Evolutionary conservation across 2,329 filamentous ascomycete genomes (phyloP), one percentile per base, ranked within the genome.

Genomic region (Stromatinia cepivora): DNA sequence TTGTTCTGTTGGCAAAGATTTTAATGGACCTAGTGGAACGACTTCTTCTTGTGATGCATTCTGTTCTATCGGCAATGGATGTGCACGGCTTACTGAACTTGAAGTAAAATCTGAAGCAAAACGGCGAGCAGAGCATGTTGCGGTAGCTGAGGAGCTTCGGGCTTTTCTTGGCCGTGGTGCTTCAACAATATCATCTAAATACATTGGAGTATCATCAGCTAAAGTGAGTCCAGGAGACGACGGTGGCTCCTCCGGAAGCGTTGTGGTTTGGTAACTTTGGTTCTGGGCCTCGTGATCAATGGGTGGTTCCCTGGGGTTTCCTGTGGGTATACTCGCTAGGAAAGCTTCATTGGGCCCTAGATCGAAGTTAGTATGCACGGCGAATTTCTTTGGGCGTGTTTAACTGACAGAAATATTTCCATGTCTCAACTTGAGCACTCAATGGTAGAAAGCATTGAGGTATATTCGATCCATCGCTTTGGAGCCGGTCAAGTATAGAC

Each of bases 301-400:
- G 9, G n/a, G 34, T 31, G 3, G 34, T 22, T 5, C 17, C 3
- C 13, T 8, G 15, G 6, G n/a, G 1, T 10, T 15, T 13, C 28
- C 15, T 22, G 8, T 7, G 4, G 13, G 20, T 52, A 28, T 6
- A 22, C n/a, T 48, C 1, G 31, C 4, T 36, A 64, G 5, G 3
- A 52, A 52, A 15, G 9, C 22, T 52, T 64, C n/a, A 22, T 64
- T 11, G 17, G 61, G 61, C 61, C 61, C 61, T 64, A 17, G 1
- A 53, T 20, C 15, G 39, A 10, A 20, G 52, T 64, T 25, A 64
- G 34, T 28, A 22, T 39, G 61, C 9, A 6, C 7, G 1, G 10
- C 2, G 8, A 17, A 4, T 52, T 39, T 39, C 5, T 22, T 10
- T 25, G 7, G n/a, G 9, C 25, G 4, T 22, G 28, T 50, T 50